Percentiles rank a stretch among this genome's conserved stretches.
Evolutionary conservation across 768 basidiomycete genomes (phyloP).

Genomic region (Rhodotorula toruloides): DNA sequence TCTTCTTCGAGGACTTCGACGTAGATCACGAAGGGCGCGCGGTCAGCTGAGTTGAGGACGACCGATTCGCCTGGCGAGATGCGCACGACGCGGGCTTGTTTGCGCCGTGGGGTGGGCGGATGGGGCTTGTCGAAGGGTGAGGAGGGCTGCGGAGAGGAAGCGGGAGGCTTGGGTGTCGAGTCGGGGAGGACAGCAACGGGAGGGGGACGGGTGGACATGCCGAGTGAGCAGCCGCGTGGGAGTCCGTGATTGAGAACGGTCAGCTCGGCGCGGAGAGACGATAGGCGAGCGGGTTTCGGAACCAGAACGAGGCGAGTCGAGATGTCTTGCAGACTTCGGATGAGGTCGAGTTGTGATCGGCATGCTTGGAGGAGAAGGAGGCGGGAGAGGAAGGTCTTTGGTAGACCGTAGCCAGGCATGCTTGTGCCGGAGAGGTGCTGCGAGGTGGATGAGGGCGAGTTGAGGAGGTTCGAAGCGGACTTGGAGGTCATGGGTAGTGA

Average conservation of each 20-base stretch:
- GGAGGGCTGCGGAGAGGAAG: neutral
- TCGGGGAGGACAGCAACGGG: constrained; percentile 9
- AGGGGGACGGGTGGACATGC: constrained; percentile 29
- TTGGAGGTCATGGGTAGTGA: constrained; percentile 24
- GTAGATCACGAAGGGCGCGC: constrained; percentile 85
- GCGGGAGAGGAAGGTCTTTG: constrained; percentile 40
- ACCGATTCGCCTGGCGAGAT: constrained; percentile 97
- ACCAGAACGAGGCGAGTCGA: constrained; percentile 85
- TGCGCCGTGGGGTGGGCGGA: constrained; percentile 47
- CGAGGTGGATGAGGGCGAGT: neutral
- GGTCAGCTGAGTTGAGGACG: constrained; percentile 94
- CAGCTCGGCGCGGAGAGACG: constrained; percentile 90
- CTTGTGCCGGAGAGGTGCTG: constrained; percentile 18
- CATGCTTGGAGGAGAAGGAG: constrained; percentile 38
- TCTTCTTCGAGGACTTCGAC: constrained; percentile 86
- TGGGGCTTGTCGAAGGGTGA: neutral
- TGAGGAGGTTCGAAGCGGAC: constrained; percentile 29
- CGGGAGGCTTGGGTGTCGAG: constrained; percentile 1
- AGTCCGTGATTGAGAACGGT: constrained; percentile 92
- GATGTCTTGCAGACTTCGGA: constrained; percentile 73
- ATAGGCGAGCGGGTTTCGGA: constrained; percentile 87
- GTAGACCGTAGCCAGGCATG: constrained; percentile 44
- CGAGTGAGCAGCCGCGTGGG: constrained; percentile 74
- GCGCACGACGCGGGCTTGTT: constrained; percentile 75
- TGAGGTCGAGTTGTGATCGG: constrained; percentile 44